Evolutionary conservation across 2,329 filamentous ascomycete species (phyloP), one percentile per base, ranked within the genome.

Genomic region (Aspergillus versicolor): DNA sequence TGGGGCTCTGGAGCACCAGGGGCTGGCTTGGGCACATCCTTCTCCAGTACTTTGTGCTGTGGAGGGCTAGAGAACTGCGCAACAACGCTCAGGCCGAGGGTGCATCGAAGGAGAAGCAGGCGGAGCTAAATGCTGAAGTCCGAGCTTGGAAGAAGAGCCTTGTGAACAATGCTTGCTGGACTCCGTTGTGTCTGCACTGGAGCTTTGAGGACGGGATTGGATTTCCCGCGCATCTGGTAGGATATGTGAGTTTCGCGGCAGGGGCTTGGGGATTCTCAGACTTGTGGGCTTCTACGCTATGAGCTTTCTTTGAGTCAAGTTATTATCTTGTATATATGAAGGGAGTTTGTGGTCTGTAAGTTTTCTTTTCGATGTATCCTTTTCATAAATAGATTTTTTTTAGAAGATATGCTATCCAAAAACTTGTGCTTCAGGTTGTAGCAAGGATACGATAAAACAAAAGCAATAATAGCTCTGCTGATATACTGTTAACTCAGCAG

Each of bases 111-210:
- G 57, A 64, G 61, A 58, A 76, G 66, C 63, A 70, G 53, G 70
- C 73, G 50, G 58, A 63, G 15, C 40, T 70, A 56, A 63, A 68
- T 38, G 56, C 65, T 22, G 70, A 73, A 69, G 59, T 92, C 84
- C 68, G 71, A 8, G 65, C 68, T 84, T 87, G 83, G 80, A 85
- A 82, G 69, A 84, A 87, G 68, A 75, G 67, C 47, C 59, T 93
- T 52, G 79, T 86, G 19, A 82, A 87, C 42, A 92, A 91, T 74
- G 70, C 85, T 60, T 86, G 88, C 32, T 96, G 90, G 86, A 85
- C 89, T 55, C 91, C 92, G 32, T 79, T 96, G 70, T 93, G 90
- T 60, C 69, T 93, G 24, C 91, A 97, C 77, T 96, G 90, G 88
- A 88, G 90, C 67, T 73, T 88, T 41, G 85, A 89, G 59, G 78